These are phyloP conservation scores for Carex parvula DNA, from an alignment of 176 grass and related monocot species.

Conservation along the genomic window DNA sequence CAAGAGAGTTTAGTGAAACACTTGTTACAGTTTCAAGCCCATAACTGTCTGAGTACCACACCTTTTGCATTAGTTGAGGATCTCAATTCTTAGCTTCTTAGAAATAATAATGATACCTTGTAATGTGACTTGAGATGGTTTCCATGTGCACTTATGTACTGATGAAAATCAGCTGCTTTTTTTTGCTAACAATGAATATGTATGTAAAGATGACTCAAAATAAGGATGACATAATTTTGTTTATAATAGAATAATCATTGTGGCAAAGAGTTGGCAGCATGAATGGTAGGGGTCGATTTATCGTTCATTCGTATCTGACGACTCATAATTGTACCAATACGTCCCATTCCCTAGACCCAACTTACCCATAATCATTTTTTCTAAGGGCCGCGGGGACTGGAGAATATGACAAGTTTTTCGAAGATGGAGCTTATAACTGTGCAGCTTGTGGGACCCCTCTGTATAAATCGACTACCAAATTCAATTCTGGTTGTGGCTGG, in stretches of 20 bases:
- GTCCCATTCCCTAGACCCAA: too few species aligned
- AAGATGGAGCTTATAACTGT: slow-evolving; percentile 55
- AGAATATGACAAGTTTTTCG: slow-evolving; percentile 67
- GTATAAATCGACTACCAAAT: slow-evolving; percentile 88
- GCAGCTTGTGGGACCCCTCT: slow-evolving; percentile 61
- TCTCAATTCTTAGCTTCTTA: neutral
- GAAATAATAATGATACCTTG: slow-evolving; percentile 8
- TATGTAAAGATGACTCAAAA: neutral
- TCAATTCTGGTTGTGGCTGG: slow-evolving; percentile 89
- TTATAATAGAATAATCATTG: neutral
- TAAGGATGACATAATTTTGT: slow-evolving; percentile 15
- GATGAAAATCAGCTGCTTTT: neutral
- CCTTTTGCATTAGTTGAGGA: neutral
- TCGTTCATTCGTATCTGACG: too few species aligned
- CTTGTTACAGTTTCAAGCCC: neutral
- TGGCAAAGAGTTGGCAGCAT: too few species aligned
- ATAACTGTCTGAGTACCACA: neutral
- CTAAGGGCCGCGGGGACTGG: slow-evolving; percentile 54
- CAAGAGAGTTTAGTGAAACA: neutral
- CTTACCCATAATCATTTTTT: neutral
- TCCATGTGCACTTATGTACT: neutral
- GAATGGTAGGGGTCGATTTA: too few species aligned
- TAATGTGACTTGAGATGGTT: neutral
- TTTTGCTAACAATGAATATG: neutral
- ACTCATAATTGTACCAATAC: too few species aligned